A percentile compares a stretch with the other conserved stretches of the same genome.
Conservation (phyloP, 345 rosid genomes). For the Eucalyptus dawsonii region DNA sequence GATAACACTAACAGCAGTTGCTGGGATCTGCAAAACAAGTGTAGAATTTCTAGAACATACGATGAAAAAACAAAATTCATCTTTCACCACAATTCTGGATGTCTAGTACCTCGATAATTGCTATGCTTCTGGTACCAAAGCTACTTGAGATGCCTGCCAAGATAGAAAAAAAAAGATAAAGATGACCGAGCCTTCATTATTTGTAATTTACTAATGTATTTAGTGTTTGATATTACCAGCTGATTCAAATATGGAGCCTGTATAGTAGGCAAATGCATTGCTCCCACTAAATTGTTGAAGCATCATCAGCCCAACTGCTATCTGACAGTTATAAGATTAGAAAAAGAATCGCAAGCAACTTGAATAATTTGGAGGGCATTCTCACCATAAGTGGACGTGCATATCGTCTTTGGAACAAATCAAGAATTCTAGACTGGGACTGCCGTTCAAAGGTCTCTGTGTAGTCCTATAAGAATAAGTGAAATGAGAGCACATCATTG, state of each 20-base stretch:
- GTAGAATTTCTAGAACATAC: neutral
- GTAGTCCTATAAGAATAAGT: conserved; percentile 7
- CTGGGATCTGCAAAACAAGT: neutral
- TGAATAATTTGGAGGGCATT: neutral
- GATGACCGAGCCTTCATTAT: neutral
- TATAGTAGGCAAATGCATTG: conserved; percentile 24
- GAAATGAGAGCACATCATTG: neutral
- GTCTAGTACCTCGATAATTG: neutral
- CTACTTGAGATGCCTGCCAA: neutral
- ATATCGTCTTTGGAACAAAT: conserved; percentile 24
- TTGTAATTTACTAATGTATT: neutral
- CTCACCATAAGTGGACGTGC: conserved; percentile 19
- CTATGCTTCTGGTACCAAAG: neutral
- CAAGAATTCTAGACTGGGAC: conserved; percentile 6
- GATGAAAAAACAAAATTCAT: neutral
- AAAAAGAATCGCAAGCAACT: neutral
- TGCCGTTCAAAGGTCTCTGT: conserved; percentile 7
- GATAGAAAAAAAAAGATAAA: neutral
- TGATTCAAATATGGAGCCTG: conserved; percentile 30
- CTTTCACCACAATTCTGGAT: neutral
- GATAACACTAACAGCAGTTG: neutral
- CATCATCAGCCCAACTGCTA: conserved; percentile 40
- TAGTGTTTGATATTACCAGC: conserved; percentile 8
- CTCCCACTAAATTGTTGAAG: conserved; percentile 33
- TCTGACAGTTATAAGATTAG: neutral